Evolutionary conservation across 257 asterid genomes (phyloP).

Genomic region (Solanum ossicruentum): DNA sequence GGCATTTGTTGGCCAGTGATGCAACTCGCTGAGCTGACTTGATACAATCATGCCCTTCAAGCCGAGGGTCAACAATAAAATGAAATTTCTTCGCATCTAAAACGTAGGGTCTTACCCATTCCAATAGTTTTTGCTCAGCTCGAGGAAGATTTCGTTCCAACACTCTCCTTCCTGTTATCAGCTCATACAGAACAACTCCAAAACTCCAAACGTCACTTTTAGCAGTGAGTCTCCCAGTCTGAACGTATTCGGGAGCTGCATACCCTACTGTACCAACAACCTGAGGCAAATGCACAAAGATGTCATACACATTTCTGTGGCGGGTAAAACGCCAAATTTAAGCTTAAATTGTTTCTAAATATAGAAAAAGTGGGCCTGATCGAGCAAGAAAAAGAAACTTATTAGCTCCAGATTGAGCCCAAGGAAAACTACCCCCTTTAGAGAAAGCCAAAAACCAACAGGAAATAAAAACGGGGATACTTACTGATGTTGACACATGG

Average conservation of each 20-base stretch:
- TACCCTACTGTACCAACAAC: constrained; percentile 90
- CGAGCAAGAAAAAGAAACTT: too few species aligned
- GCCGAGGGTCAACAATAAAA: constrained; percentile 52
- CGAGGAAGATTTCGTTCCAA: constrained; percentile 80
- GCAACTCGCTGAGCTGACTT: constrained; percentile 75
- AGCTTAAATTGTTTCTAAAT: not conserved
- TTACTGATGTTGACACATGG: constrained; percentile 75
- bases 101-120: constrained; percentile 80
- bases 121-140: constrained; percentile 81
- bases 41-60: constrained; percentile 47
- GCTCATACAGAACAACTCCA: constrained; percentile 83
- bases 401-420: too few species aligned
- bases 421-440: not conserved
- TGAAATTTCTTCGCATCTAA: constrained; percentile 75
- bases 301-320: not conserved
- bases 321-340: not conserved
- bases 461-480: constrained; percentile 2
- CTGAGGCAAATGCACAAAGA: constrained; percentile 7
- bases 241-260: constrained; percentile 93
- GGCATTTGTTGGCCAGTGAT: constrained; percentile 80
- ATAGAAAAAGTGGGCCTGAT: not conserved
- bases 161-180: constrained; percentile 84
- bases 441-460: not conserved
- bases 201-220: constrained; percentile 95
- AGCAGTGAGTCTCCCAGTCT: constrained; percentile 71